Evolutionary conservation across 371 early-diverging fungal genomes (phyloP), one percentile per base, ranked within the genome.

Genomic region (Lichtheimia hyalospora): DNA sequence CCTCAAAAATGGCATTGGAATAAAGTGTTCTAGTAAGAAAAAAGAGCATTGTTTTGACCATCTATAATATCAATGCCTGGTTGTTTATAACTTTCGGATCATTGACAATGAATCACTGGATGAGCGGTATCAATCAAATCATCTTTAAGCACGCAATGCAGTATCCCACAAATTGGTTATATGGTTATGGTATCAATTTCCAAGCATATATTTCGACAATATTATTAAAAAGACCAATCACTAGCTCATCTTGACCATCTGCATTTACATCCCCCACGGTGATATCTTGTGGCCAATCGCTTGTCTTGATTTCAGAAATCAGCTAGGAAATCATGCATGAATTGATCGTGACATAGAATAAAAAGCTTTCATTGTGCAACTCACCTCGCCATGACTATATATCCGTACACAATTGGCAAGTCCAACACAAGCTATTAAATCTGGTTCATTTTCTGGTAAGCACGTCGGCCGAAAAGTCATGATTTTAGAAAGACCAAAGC

Each of bases 201-300:
- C 66, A 77, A 58, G 63, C 64, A 65, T 70, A 74, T 2, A 78
- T 75, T 65, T 75, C 74, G 23, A 81, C 64, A 2, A 66, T 69
- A 52, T 74, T 68, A 57, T 81, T 69, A 46, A 78, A 40, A 24
- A 73, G 57, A 0, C 81, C 78, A 21, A 81, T 18, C 24, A 81
- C 70, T 16, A 81, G 63, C 41, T 74, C 78, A 43, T 77, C 78
- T 49, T 72, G 49, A 0, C 76, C 81, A 56, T 78, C 81, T 4
- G 69, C 71, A 58, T 81, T 74, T 16, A 78, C 68, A 56, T 81
- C 81, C 0, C 76, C 81, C 3, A 78, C 28, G 0, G 74, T 74
- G 15, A 81, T 65, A 27, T 64, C 65, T 58, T 72, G 72, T 3
- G 73, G 68, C 78, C 78, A 81, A 43, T 81, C 81, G 21, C 63